A percentile compares a stretch with the other conserved stretches of the same genome.
These are phyloP conservation scores for Oryza rufipogon DNA, from an alignment of 176 grass and related monocot genomes.

Conservation along the genomic window DNA sequence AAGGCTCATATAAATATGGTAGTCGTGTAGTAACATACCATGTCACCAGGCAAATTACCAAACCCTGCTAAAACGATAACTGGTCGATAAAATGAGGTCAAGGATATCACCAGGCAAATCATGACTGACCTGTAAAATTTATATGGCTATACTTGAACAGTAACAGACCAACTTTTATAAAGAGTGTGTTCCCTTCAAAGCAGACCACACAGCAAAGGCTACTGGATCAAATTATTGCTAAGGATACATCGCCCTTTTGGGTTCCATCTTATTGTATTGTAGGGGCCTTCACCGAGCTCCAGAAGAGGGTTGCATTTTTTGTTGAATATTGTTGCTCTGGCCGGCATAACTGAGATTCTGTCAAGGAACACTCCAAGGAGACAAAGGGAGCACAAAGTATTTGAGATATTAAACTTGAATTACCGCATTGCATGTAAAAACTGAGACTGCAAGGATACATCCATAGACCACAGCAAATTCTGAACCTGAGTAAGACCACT, in stretches of 20 bases:
- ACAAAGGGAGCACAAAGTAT: constrained; percentile 28
- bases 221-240: constrained; percentile 31
- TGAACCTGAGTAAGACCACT: constrained; percentile 79
- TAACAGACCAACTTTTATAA: not conserved
- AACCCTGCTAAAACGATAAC: constrained; percentile 93
- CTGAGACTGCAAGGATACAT: constrained; percentile 61
- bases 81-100: constrained; percentile 60
- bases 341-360: constrained; percentile 77
- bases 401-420: constrained; percentile 17
- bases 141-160: constrained; percentile 1
- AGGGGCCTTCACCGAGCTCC: constrained; percentile 94
- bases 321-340: constrained; percentile 86
- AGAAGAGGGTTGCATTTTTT: constrained; percentile 87
- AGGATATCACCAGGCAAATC: constrained; percentile 42
- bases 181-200: constrained; percentile 7
- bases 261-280: constrained; percentile 97
- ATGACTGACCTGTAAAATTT: constrained; percentile 14
- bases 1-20: constrained; percentile 3
- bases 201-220: constrained; percentile 7
- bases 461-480: constrained; percentile 94
- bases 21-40: constrained; percentile 58
- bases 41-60: constrained; percentile 96
- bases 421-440: constrained; percentile 3
- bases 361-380: constrained; percentile 56
- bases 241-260: constrained; percentile 95